A percentile compares a stretch with the other conserved stretches of the same genome.
Conservation (phyloP, 176 grass and related monocot species). For the Triticum urartu region DNA sequence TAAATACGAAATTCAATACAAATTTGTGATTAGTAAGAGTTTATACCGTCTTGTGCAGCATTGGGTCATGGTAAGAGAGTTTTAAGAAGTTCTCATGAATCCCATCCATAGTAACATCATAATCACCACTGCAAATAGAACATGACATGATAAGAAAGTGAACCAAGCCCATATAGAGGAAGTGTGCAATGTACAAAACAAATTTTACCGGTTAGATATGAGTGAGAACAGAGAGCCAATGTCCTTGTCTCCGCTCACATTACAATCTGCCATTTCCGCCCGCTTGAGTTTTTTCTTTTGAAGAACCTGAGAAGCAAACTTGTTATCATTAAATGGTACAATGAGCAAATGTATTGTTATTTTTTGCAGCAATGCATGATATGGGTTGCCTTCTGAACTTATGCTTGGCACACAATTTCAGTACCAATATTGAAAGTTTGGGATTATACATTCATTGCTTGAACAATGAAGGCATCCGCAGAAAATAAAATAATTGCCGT, state of each 20-base stretch:
- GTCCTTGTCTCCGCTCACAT: constrained; percentile 45
- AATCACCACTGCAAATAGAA: constrained; percentile 71
- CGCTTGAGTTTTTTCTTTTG: constrained; percentile 78
- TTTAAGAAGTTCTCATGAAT: constrained; percentile 90
- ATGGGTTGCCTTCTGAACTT: constrained; percentile 3
- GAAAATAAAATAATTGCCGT: constrained; percentile 26
- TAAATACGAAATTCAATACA: background rate
- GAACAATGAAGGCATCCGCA: background rate
- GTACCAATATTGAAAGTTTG: background rate
- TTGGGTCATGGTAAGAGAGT: constrained; percentile 91
- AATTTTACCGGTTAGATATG: constrained; percentile 77
- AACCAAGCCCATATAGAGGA: constrained; percentile 23
- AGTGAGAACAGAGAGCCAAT: constrained; percentile 70
- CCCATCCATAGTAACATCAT: constrained; percentile 96
- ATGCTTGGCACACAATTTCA: background rate
- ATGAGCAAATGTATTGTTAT: background rate
- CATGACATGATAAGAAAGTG: constrained; percentile 16
- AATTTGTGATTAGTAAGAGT: background rate
- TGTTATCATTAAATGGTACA: background rate
- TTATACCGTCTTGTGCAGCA: constrained; percentile 82
- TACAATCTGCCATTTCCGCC: constrained; percentile 40
- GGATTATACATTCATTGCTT: background rate
- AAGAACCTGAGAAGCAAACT: constrained; percentile 56
- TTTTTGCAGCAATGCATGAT: background rate
- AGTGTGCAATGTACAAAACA: constrained; percentile 25